A percentile compares a stretch with the other conserved stretches of the same genome.
These are phyloP conservation scores for Moringa oleifera DNA, from an alignment of 345 rosid genomes.

Conservation along the genomic window DNA sequence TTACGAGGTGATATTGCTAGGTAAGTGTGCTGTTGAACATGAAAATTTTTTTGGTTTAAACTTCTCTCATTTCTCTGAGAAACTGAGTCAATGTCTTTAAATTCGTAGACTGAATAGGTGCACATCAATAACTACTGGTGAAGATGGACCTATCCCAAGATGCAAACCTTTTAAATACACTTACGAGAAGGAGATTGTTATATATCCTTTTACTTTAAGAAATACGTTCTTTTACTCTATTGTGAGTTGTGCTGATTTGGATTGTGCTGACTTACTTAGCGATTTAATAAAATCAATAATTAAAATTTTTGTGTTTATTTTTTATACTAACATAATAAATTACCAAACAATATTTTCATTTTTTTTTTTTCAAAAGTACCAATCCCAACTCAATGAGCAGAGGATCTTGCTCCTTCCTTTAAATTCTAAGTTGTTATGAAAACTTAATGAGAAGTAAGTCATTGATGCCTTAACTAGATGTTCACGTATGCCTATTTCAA, in stretches of 20 bases:
- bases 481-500: slow-evolving; percentile 95
- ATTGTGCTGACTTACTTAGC: no score
- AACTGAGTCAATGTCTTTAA: not conserved
- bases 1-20: slow-evolving; percentile 92
- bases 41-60: slow-evolving; percentile 1
- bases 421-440: not conserved
- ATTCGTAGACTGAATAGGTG: slow-evolving; percentile 74
- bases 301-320: no score
- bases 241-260: no score
- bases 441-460: slow-evolving; percentile 2
- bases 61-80: slow-evolving; percentile 3
- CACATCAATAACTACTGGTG: slow-evolving; percentile 84
- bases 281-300: no score
- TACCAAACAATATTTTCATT: no score
- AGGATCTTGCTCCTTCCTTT: no score
- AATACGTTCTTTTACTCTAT: no score
- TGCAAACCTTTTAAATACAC: slow-evolving; percentile 97
- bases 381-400: no score
- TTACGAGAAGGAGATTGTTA: slow-evolving; percentile 94
- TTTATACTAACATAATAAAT: no score
- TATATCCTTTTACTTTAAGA: slow-evolving; percentile 57
- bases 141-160: slow-evolving; percentile 94
- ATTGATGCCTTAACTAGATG: slow-evolving; percentile 47
- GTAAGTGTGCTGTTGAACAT: slow-evolving; percentile 25
- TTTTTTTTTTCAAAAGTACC: no score